A percentile compares a stretch with the other conserved stretches of the same genome.
These are phyloP conservation scores for Yamadazyma triangularis DNA, from an alignment of 1,139 yeast species.

Conservation along the genomic window DNA sequence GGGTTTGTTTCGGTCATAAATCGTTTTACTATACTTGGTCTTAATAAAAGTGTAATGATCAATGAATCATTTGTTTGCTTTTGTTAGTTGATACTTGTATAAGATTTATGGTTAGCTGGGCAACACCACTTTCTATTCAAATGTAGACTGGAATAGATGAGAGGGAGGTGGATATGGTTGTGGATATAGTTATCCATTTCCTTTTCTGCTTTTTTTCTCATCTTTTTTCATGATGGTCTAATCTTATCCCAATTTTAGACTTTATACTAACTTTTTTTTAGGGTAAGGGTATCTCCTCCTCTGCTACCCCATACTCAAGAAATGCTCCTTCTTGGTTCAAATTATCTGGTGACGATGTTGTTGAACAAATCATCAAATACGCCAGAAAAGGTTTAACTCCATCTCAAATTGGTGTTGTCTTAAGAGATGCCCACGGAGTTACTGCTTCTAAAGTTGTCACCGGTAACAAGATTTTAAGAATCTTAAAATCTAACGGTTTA, in stretches of 20 bases:
- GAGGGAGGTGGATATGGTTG: slow-evolving; percentile 1
- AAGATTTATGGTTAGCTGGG: slow-evolving; percentile 8
- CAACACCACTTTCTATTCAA: slow-evolving; percentile 13
- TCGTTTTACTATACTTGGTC: slow-evolving; percentile 11
- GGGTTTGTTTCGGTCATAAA: slow-evolving; percentile 12
- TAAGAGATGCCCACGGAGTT: slow-evolving; percentile 99
- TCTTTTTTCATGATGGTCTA: no score
- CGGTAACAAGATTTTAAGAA: slow-evolving; percentile 99
- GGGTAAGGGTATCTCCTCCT: slow-evolving; percentile 99
- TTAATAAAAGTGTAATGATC: slow-evolving; percentile 12
- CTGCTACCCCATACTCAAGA: slow-evolving; percentile 99
- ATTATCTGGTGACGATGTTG: slow-evolving; percentile 90
- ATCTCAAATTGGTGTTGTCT: slow-evolving; percentile 98
- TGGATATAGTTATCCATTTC: slow-evolving; percentile 3
- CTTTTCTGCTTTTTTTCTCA: no score
- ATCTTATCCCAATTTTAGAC: no score
- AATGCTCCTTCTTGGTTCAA: slow-evolving; percentile 99
- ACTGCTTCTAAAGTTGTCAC: slow-evolving; percentile 96
- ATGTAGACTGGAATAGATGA: slow-evolving; percentile 5
- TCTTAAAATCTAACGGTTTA: slow-evolving; percentile 98
- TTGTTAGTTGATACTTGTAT: slow-evolving; percentile 9
- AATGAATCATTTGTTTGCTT: slow-evolving; percentile 9
- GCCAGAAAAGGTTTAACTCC: slow-evolving; percentile 99
- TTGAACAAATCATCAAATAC: slow-evolving; percentile 98
- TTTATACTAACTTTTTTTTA: slow-evolving; percentile 35